Base-by-base conservation (phyloP, 2,329 filamentous ascomycete species). In the Atkinsonella texensis region DNA sequence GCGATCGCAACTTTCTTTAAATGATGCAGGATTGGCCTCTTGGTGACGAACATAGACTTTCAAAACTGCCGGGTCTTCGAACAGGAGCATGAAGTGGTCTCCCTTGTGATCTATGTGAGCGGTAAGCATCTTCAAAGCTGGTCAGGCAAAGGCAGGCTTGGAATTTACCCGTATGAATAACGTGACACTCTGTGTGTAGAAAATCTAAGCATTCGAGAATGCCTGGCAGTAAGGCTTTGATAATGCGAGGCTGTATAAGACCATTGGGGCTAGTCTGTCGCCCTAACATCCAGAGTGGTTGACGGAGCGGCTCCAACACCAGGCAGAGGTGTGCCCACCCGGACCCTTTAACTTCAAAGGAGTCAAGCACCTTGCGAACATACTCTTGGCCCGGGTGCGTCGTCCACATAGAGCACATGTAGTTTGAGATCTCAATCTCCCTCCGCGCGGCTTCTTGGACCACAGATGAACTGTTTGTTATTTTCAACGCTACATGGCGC, bases 161-260 rank as follows among this genome's bases (percentile, higher is more conserved):
- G 20, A 23, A 23, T 4, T 23, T 23, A 23, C 20, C 20, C 20
- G 20, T 23, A 23, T 23, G 20, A 23, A 23, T 23, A 23, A 23
- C 20, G 20, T 23, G 20, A 23, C 20, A 23, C 20, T 23, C 20
- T 23, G 20, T 23, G 20, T 23, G 20, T 23, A 23, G 20, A 23
- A 23, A 23, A 23, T 23, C 20, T 4, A 73, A 62, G 2, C 64
- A 65, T 43, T 60, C 51, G 12, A 73, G 64, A 50, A 73, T 62
- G 51, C 61, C 59, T 48, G 61, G 61, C 50, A 72, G 54, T n/a
- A 60, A 43, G 0, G 58, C 41, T 50, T 60, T 61, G 50, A 62
- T 56, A 11, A 52, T 56, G 5, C 54, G 56, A 15, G 59, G 55
- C n/a, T 58, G 56, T 2, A 60, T 54, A 10, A 57, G 41, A 18